These are phyloP conservation scores for Aspergillus texensis DNA, from an alignment of 2,329 filamentous ascomycete species.

Conservation along the genomic window DNA sequence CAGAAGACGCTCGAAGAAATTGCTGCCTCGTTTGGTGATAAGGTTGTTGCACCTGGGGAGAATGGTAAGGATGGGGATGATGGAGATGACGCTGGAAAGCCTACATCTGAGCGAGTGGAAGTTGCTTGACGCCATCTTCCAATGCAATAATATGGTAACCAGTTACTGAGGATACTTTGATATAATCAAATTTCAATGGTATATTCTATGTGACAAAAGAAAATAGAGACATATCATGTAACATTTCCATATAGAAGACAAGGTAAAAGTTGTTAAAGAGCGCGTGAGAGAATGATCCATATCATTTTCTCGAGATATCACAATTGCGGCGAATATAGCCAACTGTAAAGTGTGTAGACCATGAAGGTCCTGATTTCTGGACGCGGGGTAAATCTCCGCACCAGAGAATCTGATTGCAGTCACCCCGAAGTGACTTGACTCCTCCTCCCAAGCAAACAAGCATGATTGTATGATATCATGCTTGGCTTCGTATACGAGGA, in stretches of 20 bases:
- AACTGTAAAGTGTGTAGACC: neutral
- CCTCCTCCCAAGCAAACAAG: neutral
- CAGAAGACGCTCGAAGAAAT: conserved; percentile 54
- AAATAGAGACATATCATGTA: neutral
- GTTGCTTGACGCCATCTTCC: conserved; percentile 11
- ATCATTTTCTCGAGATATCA: neutral
- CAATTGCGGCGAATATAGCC: neutral
- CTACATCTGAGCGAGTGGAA: conserved; percentile 17
- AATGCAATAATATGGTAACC: neutral
- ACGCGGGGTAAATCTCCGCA: too few species aligned
- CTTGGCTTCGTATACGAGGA: neutral
- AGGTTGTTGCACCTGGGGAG: conserved; percentile 40
- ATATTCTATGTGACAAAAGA: neutral
- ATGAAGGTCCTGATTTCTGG: too few species aligned
- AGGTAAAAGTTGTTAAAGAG: neutral
- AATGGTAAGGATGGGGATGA: conserved; percentile 27
- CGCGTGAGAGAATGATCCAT: neutral
- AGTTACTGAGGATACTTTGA: neutral
- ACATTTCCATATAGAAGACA: neutral
- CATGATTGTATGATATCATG: neutral
- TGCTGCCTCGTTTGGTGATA: conserved; percentile 53
- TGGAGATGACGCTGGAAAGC: conserved; percentile 27
- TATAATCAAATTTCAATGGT: neutral
- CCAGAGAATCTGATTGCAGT: too few species aligned
- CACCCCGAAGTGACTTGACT: neutral